phyloP scores from a whole-genome alignment of 352 stramenopile genomes.

The Globisporangium paddicum region DNA sequence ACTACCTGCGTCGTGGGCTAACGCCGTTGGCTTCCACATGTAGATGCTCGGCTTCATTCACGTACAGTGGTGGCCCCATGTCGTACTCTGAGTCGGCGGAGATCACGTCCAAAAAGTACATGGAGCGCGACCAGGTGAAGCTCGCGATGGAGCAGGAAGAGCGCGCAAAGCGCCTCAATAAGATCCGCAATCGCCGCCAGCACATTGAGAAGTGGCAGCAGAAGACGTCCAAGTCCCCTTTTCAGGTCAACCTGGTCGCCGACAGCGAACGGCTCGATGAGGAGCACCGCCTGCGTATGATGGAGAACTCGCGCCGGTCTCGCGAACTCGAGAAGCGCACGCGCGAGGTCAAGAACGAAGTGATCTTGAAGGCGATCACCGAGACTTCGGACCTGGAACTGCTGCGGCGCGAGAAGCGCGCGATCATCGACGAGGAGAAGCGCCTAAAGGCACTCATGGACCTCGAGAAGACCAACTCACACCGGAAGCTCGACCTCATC shows the following conservation, averaged over 20 bases:
- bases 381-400: conserved; percentile 90
- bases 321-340: conserved; percentile 70
- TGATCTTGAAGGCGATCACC: conserved; percentile 89
- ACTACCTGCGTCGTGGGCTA: neutral
- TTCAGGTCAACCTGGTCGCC: conserved; percentile 92
- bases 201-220: conserved; percentile 82
- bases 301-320: conserved; percentile 61
- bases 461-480: conserved; percentile 92
- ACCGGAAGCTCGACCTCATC: conserved; percentile 89
- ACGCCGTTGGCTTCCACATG: neutral
- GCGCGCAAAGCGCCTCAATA: conserved; percentile 45
- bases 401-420: conserved; percentile 90
- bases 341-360: conserved; percentile 89
- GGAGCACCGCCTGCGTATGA: conserved; percentile 76
- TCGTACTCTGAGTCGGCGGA: conserved; percentile 57
- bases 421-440: conserved; percentile 93
- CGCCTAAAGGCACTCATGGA: conserved; percentile 91
- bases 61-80: conserved; percentile 28
- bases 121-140: conserved; percentile 64
- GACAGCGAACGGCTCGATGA: conserved; percentile 93
- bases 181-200: conserved; percentile 51
- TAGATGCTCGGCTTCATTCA: conserved; percentile 23
- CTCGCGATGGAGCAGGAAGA: conserved; percentile 60
- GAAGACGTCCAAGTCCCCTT: conserved; percentile 90
- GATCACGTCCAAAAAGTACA: conserved; percentile 79